These are phyloP conservation scores for Fragaria iinumae DNA, from an alignment of 306 rosid genomes.

Conservation along the genomic window DNA sequence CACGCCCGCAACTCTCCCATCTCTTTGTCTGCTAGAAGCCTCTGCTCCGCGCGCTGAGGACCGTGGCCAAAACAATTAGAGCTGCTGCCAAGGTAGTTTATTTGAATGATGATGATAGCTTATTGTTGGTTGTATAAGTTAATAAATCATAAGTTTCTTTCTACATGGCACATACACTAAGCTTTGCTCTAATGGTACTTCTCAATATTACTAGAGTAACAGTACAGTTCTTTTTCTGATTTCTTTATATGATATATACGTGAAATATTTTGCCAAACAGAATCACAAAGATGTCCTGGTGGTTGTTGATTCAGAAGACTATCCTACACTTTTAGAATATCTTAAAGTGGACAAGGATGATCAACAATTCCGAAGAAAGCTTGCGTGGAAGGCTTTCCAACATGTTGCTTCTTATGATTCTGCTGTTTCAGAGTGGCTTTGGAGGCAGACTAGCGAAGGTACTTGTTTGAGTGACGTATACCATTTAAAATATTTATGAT, in stretches of 20 bases:
- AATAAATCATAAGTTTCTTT: background rate
- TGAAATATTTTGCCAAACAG: constrained; percentile 43
- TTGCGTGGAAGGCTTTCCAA: constrained; percentile 96
- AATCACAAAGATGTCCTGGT: constrained; percentile 91
- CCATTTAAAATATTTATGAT: background rate
- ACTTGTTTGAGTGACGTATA: constrained; percentile 12
- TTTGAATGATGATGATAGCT: constrained; percentile 4
- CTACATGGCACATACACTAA: background rate
- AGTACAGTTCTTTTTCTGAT: background rate
- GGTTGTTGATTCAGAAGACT: constrained; percentile 88
- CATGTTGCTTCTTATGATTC: constrained; percentile 91
- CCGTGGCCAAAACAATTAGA: too few species aligned
- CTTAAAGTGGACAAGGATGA: constrained; percentile 61
- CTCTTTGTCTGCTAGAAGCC: too few species aligned
- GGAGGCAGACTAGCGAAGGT: constrained; percentile 87
- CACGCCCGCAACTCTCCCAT: too few species aligned
- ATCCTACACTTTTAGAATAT: constrained; percentile 67
- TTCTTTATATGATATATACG: constrained; percentile 16
- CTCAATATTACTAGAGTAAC: background rate
- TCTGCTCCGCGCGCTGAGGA: too few species aligned
- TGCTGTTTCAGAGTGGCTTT: constrained; percentile 93
- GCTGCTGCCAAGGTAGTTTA: constrained; percentile 92
- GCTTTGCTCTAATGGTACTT: background rate
- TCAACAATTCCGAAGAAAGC: constrained; percentile 65
- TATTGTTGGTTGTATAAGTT: constrained; percentile 12